Percentiles rank a stretch among this genome's conserved stretches.
Evolutionary conservation across 331 rosid genomes (phyloP).

Genomic region (Prunus yedoensis): DNA sequence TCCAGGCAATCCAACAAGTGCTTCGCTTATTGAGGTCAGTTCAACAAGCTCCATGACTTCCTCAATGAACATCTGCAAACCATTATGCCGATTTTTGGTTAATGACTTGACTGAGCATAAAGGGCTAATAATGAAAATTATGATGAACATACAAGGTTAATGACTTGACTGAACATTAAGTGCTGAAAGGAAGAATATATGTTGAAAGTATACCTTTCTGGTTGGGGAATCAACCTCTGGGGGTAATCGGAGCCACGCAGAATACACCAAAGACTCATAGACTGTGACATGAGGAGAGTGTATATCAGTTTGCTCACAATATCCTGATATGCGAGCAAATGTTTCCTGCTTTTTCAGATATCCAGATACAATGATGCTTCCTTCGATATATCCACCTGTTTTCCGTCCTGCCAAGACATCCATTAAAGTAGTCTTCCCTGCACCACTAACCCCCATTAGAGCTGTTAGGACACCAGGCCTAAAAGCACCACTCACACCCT

Average conservation of each 20-base stretch:
- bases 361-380: constrained; percentile 65
- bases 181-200: background rate
- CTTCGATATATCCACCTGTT: constrained; percentile 78
- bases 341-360: constrained; percentile 78
- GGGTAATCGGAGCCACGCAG: constrained; percentile 85
- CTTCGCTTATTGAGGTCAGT: constrained; percentile 59
- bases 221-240: constrained; percentile 63
- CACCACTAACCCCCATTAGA: constrained; percentile 93
- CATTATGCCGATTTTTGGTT: background rate
- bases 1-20: constrained; percentile 82
- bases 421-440: constrained; percentile 92
- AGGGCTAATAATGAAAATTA: background rate
- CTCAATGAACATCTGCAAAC: constrained; percentile 72
- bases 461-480: constrained; percentile 92
- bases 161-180: background rate
- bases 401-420: constrained; percentile 89
- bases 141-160: background rate
- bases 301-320: constrained; percentile 86
- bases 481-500: constrained; percentile 79
- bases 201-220: constrained; percentile 46
- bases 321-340: constrained; percentile 83
- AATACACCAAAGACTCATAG: constrained; percentile 73
- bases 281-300: constrained; percentile 94
- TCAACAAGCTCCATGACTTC: constrained; percentile 90
- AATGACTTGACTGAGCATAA: background rate